A percentile compares a stretch with the other conserved stretches of the same genome.
These are phyloP conservation scores for Lavandula angustifolia DNA, from an alignment of 257 asterid species.

Conservation along the genomic window DNA sequence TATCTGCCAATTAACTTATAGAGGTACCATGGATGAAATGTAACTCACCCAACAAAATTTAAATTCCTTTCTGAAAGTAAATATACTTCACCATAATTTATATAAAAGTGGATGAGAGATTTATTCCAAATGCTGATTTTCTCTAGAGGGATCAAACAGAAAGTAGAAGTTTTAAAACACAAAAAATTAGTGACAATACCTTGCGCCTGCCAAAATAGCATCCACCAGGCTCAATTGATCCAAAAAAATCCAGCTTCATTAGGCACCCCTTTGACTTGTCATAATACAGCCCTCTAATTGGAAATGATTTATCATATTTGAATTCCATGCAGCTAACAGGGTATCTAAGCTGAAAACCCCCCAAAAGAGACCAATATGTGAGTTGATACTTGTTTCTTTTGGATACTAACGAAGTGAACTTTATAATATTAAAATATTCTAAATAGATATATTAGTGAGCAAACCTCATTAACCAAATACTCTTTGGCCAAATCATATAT, in stretches of 20 bases:
- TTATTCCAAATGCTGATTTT: not conserved
- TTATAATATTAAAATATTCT: not conserved
- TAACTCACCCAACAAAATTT: not conserved
- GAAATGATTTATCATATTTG: conserved; percentile 83
- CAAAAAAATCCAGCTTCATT: conserved; percentile 95
- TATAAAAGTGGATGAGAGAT: not conserved
- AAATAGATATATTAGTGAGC: conserved; percentile 34
- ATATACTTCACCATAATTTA: conserved; percentile 1
- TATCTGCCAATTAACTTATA: not conserved
- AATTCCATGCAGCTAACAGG: conserved; percentile 82
- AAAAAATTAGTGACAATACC: conserved; percentile 42
- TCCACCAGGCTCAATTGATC: conserved; percentile 94
- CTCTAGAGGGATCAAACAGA: conserved; percentile 9
- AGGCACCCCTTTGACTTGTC: conserved; percentile 93
- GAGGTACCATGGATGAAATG: not conserved
- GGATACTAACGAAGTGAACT: conserved; percentile 8
- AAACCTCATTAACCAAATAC: conserved; percentile 89
- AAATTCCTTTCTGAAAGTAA: conserved; percentile 7
- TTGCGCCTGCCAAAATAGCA: conserved; percentile 95
- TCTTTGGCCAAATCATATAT: conserved; percentile 91
- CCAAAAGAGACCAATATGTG: conserved; percentile 14
- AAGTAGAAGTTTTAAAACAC: conserved; percentile 20
- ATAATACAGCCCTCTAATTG: conserved; percentile 89
- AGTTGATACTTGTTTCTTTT: conserved; percentile 13
- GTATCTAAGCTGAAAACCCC: conserved; percentile 83